Evolutionary conservation across 306 rosid genomes (phyloP).

Genomic region (Vicia villosa): DNA sequence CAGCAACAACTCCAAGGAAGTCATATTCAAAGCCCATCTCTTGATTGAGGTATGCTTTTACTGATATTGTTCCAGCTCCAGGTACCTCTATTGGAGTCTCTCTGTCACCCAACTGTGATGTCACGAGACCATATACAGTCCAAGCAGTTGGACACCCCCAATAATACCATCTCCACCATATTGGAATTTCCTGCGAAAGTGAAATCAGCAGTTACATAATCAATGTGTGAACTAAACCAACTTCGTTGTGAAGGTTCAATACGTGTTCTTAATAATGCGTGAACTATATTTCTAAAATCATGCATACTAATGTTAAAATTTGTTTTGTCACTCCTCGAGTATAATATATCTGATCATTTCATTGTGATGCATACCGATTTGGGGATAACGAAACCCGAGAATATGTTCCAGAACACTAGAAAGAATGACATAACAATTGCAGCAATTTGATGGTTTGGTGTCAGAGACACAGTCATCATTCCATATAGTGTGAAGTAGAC

Average conservation of each 20-base stretch:
- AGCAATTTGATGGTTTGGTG: slow-evolving; percentile 62
- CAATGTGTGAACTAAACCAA: neutral
- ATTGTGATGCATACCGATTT: slow-evolving; percentile 45
- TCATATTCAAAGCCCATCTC: slow-evolving; percentile 46
- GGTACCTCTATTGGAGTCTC: slow-evolving; percentile 39
- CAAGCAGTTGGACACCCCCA: slow-evolving; percentile 62
- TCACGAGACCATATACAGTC: slow-evolving; percentile 55
- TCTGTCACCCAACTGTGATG: slow-evolving; percentile 61
- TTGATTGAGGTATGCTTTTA: slow-evolving; percentile 42
- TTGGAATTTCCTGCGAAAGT: slow-evolving; percentile 57
- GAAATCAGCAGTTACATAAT: slow-evolving; percentile 7
- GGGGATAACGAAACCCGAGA: slow-evolving; percentile 57
- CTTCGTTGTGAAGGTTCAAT: slow-evolving; percentile 4
- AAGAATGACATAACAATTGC: slow-evolving; percentile 57
- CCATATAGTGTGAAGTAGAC: slow-evolving; percentile 67
- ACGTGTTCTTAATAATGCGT: slow-evolving; percentile 1
- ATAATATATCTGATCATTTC: slow-evolving; percentile 20
- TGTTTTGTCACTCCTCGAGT: neutral
- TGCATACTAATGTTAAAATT: slow-evolving; percentile 2
- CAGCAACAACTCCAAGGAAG: slow-evolving; percentile 56
- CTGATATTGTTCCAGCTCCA: slow-evolving; percentile 34
- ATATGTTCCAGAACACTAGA: slow-evolving; percentile 59
- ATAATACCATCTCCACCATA: slow-evolving; percentile 71
- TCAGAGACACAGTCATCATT: slow-evolving; percentile 64
- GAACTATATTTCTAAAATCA: slow-evolving; percentile 20